Evolutionary conservation across 2,329 filamentous ascomycete species (phyloP).

Genomic region (Xenosphaeropsis pyriputrescens): DNA sequence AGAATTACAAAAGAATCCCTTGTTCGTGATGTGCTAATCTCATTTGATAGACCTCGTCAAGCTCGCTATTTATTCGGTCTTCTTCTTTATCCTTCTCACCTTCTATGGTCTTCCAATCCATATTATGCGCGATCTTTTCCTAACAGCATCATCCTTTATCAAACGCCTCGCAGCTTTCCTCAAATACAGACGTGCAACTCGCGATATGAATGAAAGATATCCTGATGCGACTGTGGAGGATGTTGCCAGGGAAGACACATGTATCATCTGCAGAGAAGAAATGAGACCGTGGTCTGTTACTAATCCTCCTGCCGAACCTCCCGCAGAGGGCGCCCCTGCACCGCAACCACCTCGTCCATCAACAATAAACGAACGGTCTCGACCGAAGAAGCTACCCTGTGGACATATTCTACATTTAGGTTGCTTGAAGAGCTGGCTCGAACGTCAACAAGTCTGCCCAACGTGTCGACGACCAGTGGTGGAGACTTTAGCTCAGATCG

Average conservation of each 20-base stretch:
- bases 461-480: conserved; percentile 80
- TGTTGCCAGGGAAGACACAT: conserved; percentile 74
- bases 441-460: conserved; percentile 92
- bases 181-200: conserved; percentile 78
- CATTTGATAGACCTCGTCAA: conserved; percentile 64
- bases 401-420: conserved; percentile 90
- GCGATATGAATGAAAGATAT: conserved; percentile 84
- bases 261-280: conserved; percentile 93
- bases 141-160: conserved; percentile 83
- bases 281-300: conserved; percentile 64
- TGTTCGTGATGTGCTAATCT: too few species aligned
- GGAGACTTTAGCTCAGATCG: conserved; percentile 17
- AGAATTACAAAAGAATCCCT: conserved; percentile 13
- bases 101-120: conserved; percentile 96
- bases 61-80: conserved; percentile 73
- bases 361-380: conserved; percentile 61
- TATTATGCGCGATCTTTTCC: conserved; percentile 88
- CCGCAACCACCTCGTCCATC: conserved; percentile 19
- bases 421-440: conserved; percentile 92
- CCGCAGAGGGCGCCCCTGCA: conserved; percentile 13
- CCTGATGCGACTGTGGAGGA: conserved; percentile 84
- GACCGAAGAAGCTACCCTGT: conserved; percentile 92
- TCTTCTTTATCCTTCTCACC: conserved; percentile 83
- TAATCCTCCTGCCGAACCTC: conserved; percentile 24
- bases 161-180: conserved; percentile 81